These are phyloP conservation scores for Kappamyces sp. DNA, from an alignment of 192 early-diverging fungal genomes.

Conservation along the genomic window DNA sequence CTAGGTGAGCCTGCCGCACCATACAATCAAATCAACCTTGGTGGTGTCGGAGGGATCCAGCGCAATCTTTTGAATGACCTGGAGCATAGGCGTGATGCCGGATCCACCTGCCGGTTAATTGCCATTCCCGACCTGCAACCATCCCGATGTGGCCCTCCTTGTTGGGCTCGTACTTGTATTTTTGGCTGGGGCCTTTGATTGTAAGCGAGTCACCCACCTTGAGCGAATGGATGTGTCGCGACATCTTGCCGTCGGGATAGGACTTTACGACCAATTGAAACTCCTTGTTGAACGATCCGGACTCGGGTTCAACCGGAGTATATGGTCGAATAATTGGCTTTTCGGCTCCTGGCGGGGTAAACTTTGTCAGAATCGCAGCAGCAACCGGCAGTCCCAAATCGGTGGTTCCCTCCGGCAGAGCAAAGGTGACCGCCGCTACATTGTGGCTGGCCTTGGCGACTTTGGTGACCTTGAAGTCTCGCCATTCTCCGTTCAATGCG, in stretches of 20 bases:
- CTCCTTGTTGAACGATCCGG: conserved; percentile 44
- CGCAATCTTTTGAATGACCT: conserved; percentile 62
- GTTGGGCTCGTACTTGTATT: conserved; percentile 65
- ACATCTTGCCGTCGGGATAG: conserved; percentile 65
- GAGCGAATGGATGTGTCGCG: conserved; percentile 57
- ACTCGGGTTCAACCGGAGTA: conserved; percentile 45
- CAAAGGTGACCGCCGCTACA: conserved; percentile 54
- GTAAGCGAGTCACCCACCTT: conserved; percentile 67
- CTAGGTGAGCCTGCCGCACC: no score
- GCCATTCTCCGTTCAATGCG: conserved; percentile 12
- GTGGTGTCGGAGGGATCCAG: conserved; percentile 61
- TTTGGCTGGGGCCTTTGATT: conserved; percentile 76
- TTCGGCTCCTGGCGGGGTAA: conserved; percentile 53
- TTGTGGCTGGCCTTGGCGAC: conserved; percentile 14
- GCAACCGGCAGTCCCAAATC: conserved; percentile 65
- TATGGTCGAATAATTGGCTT: conserved; percentile 68
- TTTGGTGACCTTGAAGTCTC: conserved; percentile 10
- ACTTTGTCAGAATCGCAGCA: conserved; percentile 77
- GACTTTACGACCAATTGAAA: conserved; percentile 81
- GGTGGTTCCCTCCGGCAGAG: conserved; percentile 55
- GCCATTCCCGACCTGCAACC: conserved; percentile 80
- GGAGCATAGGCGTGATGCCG: conserved; percentile 76
- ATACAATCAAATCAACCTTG: conserved; percentile 54
- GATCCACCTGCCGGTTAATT: neutral
- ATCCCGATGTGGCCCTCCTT: conserved; percentile 64